Percentiles rank a stretch among this genome's conserved stretches.
Conservation (phyloP, 768 basidiomycete genomes). For the Lentinus tigrinus region DNA sequence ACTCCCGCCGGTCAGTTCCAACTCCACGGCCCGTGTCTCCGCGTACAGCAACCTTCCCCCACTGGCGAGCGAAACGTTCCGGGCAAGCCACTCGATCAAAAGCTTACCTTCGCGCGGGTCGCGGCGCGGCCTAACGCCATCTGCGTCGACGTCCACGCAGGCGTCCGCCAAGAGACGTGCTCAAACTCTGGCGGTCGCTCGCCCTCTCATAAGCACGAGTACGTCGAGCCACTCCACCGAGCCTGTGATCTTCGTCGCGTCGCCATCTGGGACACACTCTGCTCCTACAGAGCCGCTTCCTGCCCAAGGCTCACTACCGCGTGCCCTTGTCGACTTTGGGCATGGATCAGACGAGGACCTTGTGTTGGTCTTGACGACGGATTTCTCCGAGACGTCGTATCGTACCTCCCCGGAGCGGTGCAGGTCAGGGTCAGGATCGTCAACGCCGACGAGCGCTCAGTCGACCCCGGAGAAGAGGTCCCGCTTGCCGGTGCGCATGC, state of each 20-base stretch:
- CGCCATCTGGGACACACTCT: not conserved
- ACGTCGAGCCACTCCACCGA: not conserved
- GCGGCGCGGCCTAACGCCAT: conserved; percentile 7
- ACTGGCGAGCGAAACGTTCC: conserved; percentile 25
- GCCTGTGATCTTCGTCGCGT: not conserved
- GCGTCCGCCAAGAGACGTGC: conserved; percentile 9
- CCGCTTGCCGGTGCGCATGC: conserved; percentile 24
- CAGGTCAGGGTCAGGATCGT: not conserved
- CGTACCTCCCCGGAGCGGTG: not conserved
- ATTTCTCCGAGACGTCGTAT: conserved; percentile 11
- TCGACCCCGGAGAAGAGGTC: conserved; percentile 17
- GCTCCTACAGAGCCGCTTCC: not conserved
- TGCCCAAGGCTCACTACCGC: not conserved
- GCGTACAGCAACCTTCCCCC: conserved; percentile 20
- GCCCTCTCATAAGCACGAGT: not conserved
- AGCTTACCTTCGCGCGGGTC: not conserved
- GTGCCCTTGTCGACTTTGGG: conserved; percentile 9
- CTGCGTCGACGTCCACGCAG: conserved; percentile 7
- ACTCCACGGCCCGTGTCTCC: not conserved
- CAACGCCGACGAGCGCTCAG: not conserved
- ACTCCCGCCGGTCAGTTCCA: not conserved
- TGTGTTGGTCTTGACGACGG: conserved; percentile 18
- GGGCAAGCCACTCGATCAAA: conserved; percentile 23
- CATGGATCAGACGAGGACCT: conserved; percentile 16
- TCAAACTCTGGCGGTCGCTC: conserved; percentile 10